Evolutionary conservation across 192 early-diverging fungal species (phyloP), one percentile per base, ranked within the genome.

Genomic region (Phlyctochytrium planicorne): DNA sequence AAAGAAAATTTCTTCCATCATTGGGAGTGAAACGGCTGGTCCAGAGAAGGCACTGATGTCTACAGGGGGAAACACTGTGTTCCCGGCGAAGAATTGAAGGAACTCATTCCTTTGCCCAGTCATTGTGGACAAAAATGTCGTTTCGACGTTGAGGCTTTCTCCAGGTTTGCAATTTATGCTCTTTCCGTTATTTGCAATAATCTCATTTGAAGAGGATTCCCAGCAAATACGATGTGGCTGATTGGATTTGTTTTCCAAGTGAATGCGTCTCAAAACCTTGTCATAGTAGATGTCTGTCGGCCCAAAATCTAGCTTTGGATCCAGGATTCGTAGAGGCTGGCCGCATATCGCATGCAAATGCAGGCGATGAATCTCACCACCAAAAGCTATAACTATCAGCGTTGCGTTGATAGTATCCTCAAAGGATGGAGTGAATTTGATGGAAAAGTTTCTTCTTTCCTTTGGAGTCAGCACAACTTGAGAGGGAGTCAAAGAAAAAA

Each of bases 231-330:
- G 75, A 14, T 84, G 62, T 4, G 50, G 20, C 14, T 36, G 14
- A 16, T 23, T 17, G 64, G 76, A 69, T 29, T 50, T 66, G 23
- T 75, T 75, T 37, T 82, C 29, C 0, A 82, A 10, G 20, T 62
- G 57, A 14, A 75, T 20, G n/a, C 62, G 34, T 17, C 75, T 76
- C 10, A 60, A 62, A 29, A 79, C 77, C 10, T 71, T 1, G 31
- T 59, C 66, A 57, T 76, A 84, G 63, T 71, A 79, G 20, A 83
- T 80, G 60, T 87, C 85, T 27, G 80, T 81, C 0, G 83, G 75
- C 2, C 84, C 83, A 61, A 83, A 83, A 61, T 83, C 81, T 33
- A 87, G 34, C 64, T 83, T 81, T 14, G 57, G 52, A 30, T 82
- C 80, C 24, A 78, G 24, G 2, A 80, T 40, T 30, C 53, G 66